These are phyloP conservation scores for Fusarium circinatum DNA, from an alignment of 2,329 filamentous ascomycete genomes.

Conservation along the genomic window DNA sequence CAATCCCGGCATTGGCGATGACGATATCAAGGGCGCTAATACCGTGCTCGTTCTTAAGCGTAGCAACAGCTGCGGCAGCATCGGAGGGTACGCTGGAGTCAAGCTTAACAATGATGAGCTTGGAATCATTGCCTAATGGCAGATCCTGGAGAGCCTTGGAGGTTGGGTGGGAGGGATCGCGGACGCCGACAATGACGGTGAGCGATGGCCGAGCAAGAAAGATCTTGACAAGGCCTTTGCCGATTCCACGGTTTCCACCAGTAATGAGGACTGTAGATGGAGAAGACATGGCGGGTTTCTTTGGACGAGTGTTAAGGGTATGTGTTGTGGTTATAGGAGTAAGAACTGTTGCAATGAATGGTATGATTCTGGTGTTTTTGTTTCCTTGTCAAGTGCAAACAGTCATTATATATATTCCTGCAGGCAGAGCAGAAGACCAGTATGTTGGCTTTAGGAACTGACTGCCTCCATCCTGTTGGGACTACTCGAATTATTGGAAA, in stretches of 20 bases:
- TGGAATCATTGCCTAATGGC: not conserved
- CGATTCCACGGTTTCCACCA: constrained; percentile 1
- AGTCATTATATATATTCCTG: rapidly evolving
- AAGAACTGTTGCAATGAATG: not conserved
- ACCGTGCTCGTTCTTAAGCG: not conserved
- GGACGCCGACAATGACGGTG: not conserved
- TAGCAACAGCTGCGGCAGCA: not conserved
- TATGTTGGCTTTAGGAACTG: rapidly evolving
- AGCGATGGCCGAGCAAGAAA: not conserved
- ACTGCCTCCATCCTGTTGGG: not conserved
- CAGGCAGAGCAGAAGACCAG: rapidly evolving
- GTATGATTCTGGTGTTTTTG: rapidly evolving
- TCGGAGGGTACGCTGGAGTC: not conserved
- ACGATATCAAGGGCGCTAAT: not conserved
- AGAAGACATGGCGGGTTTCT: not conserved
- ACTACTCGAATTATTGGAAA: rapidly evolving
- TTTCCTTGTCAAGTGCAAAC: not conserved
- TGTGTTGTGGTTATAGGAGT: rapidly evolving
- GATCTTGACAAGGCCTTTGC: not conserved
- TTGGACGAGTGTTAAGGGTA: rapidly evolving
- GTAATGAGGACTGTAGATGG: not conserved
- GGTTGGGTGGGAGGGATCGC: not conserved
- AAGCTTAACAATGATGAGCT: not conserved
- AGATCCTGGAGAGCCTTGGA: not conserved
- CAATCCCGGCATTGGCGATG: not conserved